phyloP scores from a whole-genome alignment of 192 early-diverging fungal genomes.

The Coemansia furcata region DNA sequence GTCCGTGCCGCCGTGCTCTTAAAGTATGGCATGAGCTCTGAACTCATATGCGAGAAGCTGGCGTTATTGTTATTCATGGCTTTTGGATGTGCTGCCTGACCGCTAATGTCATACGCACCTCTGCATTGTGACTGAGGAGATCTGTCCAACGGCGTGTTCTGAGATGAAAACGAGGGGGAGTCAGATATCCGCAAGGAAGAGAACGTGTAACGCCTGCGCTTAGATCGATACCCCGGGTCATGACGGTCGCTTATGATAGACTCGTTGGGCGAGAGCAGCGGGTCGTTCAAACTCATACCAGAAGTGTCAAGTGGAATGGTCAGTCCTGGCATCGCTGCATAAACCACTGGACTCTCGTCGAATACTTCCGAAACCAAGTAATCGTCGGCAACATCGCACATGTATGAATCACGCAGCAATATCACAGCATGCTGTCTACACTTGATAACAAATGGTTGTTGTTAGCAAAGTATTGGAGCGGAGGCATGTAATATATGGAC shows the following conservation, averaged over 20 bases:
- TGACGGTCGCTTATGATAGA: background rate
- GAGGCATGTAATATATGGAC: background rate
- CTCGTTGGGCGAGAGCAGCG: background rate
- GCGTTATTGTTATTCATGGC: background rate
- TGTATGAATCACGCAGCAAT: constrained; percentile 36
- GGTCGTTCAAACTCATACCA: background rate
- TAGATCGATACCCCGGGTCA: background rate
- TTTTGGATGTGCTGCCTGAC: background rate
- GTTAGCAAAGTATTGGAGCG: background rate
- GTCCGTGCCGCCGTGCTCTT: background rate
- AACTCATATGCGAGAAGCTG: background rate
- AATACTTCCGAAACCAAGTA: constrained; percentile 45
- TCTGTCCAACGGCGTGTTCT: background rate
- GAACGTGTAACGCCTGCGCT: constrained; percentile 45
- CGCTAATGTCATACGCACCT: background rate
- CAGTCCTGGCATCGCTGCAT: constrained; percentile 39
- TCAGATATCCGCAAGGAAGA: background rate
- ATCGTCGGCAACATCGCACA: constrained; percentile 48
- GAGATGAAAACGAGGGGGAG: background rate
- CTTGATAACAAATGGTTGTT: background rate
- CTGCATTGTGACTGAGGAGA: background rate
- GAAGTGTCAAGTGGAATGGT: background rate
- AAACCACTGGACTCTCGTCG: constrained; percentile 45
- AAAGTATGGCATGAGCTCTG: background rate
- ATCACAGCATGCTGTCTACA: constrained; percentile 27